Evolutionary conservation across 2,329 filamentous ascomycete genomes (phyloP).

Genomic region (Aspergillus fumigatus): DNA sequence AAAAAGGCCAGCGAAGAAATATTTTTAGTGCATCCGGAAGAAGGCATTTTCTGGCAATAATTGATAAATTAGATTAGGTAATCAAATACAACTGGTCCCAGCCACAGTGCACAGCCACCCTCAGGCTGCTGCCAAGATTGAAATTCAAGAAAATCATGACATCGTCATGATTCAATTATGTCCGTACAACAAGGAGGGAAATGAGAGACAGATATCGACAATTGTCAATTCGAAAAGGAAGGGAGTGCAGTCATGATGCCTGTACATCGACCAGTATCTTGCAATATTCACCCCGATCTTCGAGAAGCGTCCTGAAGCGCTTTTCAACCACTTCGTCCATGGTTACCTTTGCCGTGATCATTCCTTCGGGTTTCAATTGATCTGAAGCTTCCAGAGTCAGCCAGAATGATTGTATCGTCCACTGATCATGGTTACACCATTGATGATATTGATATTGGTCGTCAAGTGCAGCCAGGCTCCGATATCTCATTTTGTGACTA

Average conservation of each 20-base stretch:
- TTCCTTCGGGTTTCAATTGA: constrained; percentile 48
- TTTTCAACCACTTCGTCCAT: constrained; percentile 54
- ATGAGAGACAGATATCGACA: background rate
- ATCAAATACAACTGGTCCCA: background rate
- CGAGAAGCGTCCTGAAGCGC: constrained; percentile 53
- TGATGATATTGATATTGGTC: too few species aligned
- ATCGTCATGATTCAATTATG: background rate
- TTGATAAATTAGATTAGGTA: background rate
- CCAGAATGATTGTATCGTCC: background rate
- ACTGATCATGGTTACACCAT: background rate
- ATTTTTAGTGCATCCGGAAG: background rate
- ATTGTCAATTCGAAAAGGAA: background rate
- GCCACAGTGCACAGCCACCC: background rate
- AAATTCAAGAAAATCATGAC: background rate
- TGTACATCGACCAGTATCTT: constrained; percentile 48
- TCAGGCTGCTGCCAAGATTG: background rate
- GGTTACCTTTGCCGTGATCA: constrained; percentile 58
- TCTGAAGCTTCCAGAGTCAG: constrained; percentile 27
- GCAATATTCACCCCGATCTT: constrained; percentile 58
- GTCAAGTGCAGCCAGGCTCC: background rate
- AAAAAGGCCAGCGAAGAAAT: background rate
- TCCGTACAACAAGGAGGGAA: background rate
- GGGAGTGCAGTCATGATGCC: background rate
- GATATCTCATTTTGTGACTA: background rate
- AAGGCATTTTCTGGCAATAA: background rate